These are phyloP conservation scores for Mycoemilia scoparia DNA, from an alignment of 192 early-diverging fungal genomes.

Conservation along the genomic window DNA sequence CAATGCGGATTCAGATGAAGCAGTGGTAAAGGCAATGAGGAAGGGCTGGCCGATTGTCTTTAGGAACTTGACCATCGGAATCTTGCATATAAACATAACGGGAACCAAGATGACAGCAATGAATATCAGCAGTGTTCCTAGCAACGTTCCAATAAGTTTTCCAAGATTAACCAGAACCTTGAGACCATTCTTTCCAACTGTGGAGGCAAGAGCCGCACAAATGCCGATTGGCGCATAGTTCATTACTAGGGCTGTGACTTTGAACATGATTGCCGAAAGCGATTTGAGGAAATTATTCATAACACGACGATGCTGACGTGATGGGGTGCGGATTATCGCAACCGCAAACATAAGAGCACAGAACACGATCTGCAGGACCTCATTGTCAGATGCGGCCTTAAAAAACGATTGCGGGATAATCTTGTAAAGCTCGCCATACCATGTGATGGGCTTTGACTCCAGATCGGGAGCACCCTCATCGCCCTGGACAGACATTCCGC, in stretches of 20 bases:
- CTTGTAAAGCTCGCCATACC: constrained; percentile 32
- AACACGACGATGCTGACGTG: constrained; percentile 7
- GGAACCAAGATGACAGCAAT: constrained; percentile 35
- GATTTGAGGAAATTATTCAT: constrained; percentile 36
- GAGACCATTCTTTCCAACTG: constrained; percentile 42
- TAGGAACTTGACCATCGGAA: constrained; percentile 36
- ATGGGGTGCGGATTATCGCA: constrained; percentile 28
- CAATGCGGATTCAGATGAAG: constrained; percentile 53
- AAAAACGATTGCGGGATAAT: constrained; percentile 45
- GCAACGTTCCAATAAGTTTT: constrained; percentile 46
- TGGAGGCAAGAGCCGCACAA: constrained; percentile 34
- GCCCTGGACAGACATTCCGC: constrained; percentile 19
- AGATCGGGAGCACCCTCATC: constrained; percentile 3
- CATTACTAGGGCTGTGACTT: constrained; percentile 38
- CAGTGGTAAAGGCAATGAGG: constrained; percentile 54
- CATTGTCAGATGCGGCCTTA: constrained; percentile 21
- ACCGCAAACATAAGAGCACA: constrained; percentile 45
- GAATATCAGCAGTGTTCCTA: constrained; percentile 39
- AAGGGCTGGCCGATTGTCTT: constrained; percentile 36
- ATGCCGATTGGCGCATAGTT: constrained; percentile 53
- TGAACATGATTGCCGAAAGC: constrained; percentile 44
- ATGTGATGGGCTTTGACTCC: constrained; percentile 22
- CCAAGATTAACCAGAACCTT: constrained; percentile 34
- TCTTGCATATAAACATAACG: constrained; percentile 30
- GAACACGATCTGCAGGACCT: constrained; percentile 39